A percentile compares a stretch with the other conserved stretches of the same genome.
These are phyloP conservation scores for Kazachstania bromeliacearum DNA, from an alignment of 805 yeast genomes.

Conservation along the genomic window DNA sequence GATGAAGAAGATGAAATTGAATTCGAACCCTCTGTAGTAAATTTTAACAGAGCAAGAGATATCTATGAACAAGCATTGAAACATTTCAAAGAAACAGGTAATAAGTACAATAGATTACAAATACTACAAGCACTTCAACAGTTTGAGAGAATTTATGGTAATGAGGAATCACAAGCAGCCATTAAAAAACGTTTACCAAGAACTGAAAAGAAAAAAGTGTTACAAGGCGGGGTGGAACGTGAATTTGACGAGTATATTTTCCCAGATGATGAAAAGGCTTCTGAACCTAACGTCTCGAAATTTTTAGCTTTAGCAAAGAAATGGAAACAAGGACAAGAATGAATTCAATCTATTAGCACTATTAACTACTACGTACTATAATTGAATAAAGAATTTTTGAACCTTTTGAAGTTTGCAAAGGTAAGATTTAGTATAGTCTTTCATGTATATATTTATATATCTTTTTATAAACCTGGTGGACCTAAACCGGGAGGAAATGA, in stretches of 20 bases:
- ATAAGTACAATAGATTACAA: constrained; percentile 38
- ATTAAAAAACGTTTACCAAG: constrained; percentile 46
- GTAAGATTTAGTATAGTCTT: no score
- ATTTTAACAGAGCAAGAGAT: constrained; percentile 41
- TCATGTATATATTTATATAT: no score
- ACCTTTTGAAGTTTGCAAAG: neutral
- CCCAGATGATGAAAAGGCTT: constrained; percentile 43
- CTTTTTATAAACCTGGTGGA: constrained; percentile 13
- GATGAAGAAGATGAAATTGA: constrained; percentile 39
- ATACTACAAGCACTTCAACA: constrained; percentile 52
- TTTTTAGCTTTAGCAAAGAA: constrained; percentile 40
- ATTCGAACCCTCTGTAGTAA: constrained; percentile 44
- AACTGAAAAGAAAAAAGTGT: constrained; percentile 30
- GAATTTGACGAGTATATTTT: constrained; percentile 55
- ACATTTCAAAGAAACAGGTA: constrained; percentile 31
- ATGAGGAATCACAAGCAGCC: constrained; percentile 26
- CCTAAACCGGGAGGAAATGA: constrained; percentile 10
- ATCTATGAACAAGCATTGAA: constrained; percentile 48
- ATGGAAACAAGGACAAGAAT: constrained; percentile 33
- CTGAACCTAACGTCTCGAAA: constrained; percentile 22
- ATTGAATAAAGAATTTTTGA: no score
- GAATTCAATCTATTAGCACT: no score
- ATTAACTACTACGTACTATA: no score
- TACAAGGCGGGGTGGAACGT: constrained; percentile 37
- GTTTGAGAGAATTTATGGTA: constrained; percentile 61